Evolutionary conservation across 495 filamentous ascomycete species (phyloP).

Genomic region (Bombardia bombarda): DNA sequence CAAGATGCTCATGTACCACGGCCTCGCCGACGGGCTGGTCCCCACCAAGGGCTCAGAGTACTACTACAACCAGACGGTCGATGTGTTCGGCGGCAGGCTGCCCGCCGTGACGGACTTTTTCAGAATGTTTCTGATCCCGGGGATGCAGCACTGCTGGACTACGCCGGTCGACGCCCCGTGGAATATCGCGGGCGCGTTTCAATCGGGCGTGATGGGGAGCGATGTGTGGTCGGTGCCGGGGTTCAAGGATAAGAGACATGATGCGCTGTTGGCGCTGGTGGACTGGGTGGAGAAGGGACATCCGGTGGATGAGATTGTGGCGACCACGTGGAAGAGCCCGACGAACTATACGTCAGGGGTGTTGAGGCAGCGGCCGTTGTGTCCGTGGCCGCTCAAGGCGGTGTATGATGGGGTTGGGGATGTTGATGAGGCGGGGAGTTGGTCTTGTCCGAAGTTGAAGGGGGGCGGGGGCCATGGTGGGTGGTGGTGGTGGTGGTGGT

Average conservation of each 20-base stretch:
- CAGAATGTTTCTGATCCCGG: conserved; percentile 33
- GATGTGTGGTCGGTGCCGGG: conserved; percentile 27
- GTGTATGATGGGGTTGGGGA: conserved; percentile 14
- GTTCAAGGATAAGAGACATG: conserved; percentile 32
- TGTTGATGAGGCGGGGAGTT: conserved; percentile 8
- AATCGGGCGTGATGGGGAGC: conserved; percentile 21
- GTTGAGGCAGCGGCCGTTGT: conserved; percentile 34
- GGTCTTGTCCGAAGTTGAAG: conserved; percentile 6
- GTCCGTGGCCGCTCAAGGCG: conserved; percentile 33
- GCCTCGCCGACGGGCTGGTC: conserved; percentile 43
- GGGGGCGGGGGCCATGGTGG: too few relatives aligned
- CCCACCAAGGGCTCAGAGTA: conserved; percentile 32
- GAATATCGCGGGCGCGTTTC: conserved; percentile 32
- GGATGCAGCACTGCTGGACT: conserved; percentile 34
- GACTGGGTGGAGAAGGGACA: conserved; percentile 43
- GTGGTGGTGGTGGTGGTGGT: background rate
- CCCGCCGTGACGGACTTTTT: conserved; percentile 21
- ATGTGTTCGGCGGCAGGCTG: conserved; percentile 15
- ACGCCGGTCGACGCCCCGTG: conserved; percentile 35
- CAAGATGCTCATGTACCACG: conserved; percentile 51
- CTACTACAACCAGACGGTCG: conserved; percentile 32
- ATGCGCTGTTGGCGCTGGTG: conserved; percentile 42
- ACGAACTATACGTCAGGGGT: conserved; percentile 26
- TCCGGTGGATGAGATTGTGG: conserved; percentile 32
- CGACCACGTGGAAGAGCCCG: conserved; percentile 34